Percentiles rank a stretch among this genome's conserved stretches.
phyloP scores from a whole-genome alignment of 352 stramenopile species.

The Blastocystis sp. region DNA sequence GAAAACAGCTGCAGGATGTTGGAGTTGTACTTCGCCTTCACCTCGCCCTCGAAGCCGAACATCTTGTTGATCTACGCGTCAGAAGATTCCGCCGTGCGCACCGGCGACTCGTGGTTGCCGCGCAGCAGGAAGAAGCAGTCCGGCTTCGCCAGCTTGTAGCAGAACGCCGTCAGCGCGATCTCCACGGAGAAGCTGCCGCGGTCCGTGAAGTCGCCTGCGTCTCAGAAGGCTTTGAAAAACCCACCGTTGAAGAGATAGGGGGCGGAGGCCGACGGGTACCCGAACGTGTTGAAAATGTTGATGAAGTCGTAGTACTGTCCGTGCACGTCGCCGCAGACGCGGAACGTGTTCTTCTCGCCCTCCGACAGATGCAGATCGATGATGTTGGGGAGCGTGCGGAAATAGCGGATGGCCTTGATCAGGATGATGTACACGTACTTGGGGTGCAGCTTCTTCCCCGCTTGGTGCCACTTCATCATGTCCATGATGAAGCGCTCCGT shows the following conservation, averaged over 20 bases:
- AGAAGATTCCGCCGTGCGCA: slow-evolving; percentile 89
- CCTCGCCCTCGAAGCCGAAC: slow-evolving; percentile 98
- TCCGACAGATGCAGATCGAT: slow-evolving; percentile 79
- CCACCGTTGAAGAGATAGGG: slow-evolving; percentile 97
- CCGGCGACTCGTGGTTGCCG: slow-evolving; percentile 86
- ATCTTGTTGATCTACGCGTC: slow-evolving; percentile 98
- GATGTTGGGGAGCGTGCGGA: slow-evolving; percentile 84
- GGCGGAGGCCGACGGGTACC: slow-evolving; percentile 86
- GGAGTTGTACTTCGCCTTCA: slow-evolving; percentile 98
- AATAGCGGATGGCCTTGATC: slow-evolving; percentile 83
- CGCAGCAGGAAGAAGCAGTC: slow-evolving; percentile 74
- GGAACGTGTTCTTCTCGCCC: slow-evolving; percentile 77
- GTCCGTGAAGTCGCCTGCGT: slow-evolving; percentile 90
- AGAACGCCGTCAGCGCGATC: slow-evolving; percentile 92
- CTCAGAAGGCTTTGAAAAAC: not conserved
- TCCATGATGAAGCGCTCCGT: slow-evolving; percentile 81
- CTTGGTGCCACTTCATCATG: slow-evolving; percentile 90
- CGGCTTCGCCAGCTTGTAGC: slow-evolving; percentile 91
- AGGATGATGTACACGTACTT: slow-evolving; percentile 94
- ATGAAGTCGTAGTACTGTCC: slow-evolving; percentile 99
- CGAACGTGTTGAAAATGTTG: slow-evolving; percentile 98
- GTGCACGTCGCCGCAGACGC: slow-evolving; percentile 96
- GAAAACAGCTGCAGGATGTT: slow-evolving; percentile 97
- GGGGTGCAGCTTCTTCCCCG: slow-evolving; percentile 93
- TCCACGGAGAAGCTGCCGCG: slow-evolving; percentile 95